These are phyloP conservation scores for Ophiostoma sp. DNA, from an alignment of 2,329 filamentous ascomycete genomes.

Conservation along the genomic window DNA sequence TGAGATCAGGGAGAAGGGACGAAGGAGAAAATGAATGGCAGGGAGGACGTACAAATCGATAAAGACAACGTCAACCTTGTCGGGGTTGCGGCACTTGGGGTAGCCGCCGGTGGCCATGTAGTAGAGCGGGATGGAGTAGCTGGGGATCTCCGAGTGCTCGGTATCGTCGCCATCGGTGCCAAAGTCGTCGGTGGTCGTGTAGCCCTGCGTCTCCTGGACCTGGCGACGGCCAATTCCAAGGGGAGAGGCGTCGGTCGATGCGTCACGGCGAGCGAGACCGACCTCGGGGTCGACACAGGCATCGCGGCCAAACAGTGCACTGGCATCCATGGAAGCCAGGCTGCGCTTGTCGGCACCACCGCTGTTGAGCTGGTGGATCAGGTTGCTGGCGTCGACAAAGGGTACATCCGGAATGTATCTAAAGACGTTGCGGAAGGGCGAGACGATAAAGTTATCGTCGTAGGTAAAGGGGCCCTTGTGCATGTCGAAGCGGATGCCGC, in stretches of 20 bases:
- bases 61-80: slow-evolving; percentile 55
- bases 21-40: not conserved
- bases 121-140: slow-evolving; percentile 50
- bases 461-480: slow-evolving; percentile 63
- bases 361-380: slow-evolving; percentile 44
- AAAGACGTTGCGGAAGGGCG: slow-evolving; percentile 56
- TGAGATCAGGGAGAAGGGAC: not conserved
- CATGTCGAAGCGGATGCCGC: slow-evolving; percentile 61
- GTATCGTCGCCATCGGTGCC: slow-evolving; percentile 59
- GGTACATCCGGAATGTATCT: slow-evolving; percentile 55
- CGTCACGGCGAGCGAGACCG: slow-evolving; percentile 19
- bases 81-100: slow-evolving; percentile 45
- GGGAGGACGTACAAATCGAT: slow-evolving; percentile 45
- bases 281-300: slow-evolving; percentile 49
- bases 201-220: slow-evolving; percentile 49
- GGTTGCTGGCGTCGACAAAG: slow-evolving; percentile 44
- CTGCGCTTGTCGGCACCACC: slow-evolving; percentile 40
- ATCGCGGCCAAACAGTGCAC: slow-evolving; percentile 40
- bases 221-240: slow-evolving; percentile 51
- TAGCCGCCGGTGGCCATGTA: slow-evolving; percentile 53
- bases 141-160: slow-evolving; percentile 48
- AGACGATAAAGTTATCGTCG: slow-evolving; percentile 54
- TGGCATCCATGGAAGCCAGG: slow-evolving; percentile 39
- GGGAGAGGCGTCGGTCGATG: not conserved
- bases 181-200: slow-evolving; percentile 58